Evolutionary conservation across 2,329 filamentous ascomycete genomes (phyloP).

Genomic region (Colletotrichum noveboracense): DNA sequence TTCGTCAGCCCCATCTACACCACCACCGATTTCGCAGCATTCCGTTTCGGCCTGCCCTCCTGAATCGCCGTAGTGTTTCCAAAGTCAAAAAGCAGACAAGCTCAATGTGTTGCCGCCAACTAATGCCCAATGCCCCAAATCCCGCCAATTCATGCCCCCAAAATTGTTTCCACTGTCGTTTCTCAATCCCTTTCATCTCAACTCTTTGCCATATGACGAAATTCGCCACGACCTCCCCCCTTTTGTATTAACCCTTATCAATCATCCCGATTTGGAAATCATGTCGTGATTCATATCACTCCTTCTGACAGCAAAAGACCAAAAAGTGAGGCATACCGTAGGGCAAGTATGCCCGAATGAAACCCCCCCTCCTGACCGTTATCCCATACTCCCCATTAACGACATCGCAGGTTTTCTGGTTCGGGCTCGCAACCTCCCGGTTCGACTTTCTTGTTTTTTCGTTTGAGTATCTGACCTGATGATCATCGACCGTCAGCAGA

Average conservation of each 20-base stretch:
- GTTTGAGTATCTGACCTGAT: neutral
- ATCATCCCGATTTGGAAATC: neutral
- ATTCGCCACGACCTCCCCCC: neutral
- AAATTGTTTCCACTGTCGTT: neutral
- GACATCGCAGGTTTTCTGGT: neutral
- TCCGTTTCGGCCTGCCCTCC: neutral
- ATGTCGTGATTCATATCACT: neutral
- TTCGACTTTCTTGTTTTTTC: constrained; percentile 15
- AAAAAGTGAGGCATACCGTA: neutral
- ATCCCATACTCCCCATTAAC: neutral
- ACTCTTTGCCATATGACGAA: neutral
- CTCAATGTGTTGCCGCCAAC: neutral
- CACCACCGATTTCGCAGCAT: neutral
- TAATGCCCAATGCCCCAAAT: neutral
- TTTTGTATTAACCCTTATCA: neutral
- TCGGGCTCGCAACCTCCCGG: neutral
- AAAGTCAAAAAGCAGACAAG: neutral
- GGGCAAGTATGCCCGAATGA: neutral
- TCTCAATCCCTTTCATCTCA: neutral
- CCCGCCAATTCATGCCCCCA: neutral
- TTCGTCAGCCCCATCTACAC: neutral
- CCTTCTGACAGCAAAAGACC: neutral
- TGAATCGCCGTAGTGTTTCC: neutral
- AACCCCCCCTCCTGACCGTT: neutral
- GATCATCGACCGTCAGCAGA: neutral